Conservation (phyloP, 176 grass and related monocot genomes). For the Bolboschoenus planiculmis region DNA sequence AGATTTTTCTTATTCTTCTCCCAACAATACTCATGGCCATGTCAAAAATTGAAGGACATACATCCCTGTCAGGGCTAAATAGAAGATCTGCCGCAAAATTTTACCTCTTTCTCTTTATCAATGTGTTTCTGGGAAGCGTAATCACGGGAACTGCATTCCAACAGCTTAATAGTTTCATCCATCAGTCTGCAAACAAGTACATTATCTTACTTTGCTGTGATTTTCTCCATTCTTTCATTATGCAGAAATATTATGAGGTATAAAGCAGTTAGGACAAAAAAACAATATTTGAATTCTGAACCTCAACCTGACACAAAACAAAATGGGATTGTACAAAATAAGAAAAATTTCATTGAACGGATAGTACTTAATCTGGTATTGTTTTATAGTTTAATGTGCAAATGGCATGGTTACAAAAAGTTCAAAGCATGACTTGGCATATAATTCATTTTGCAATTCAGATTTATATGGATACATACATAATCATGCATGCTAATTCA, state of each 20-base stretch:
- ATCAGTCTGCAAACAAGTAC: slow-evolving; percentile 73
- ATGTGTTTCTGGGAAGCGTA: slow-evolving; percentile 88
- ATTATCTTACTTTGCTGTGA: slow-evolving; percentile 8
- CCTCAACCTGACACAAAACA: neutral
- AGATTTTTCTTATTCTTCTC: slow-evolving; percentile 80
- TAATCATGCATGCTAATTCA: neutral
- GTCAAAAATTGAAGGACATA: slow-evolving; percentile 86
- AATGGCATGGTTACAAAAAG: neutral
- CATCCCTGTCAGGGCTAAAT: slow-evolving; percentile 64
- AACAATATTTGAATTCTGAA: neutral
- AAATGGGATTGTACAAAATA: neutral
- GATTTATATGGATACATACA: neutral
- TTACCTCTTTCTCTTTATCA: slow-evolving; percentile 79
- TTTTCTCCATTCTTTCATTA: neutral
- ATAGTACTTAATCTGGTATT: neutral
- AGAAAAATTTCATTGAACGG: neutral
- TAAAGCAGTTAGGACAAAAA: neutral
- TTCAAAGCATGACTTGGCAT: neutral
- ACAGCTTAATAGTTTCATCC: slow-evolving; percentile 80
- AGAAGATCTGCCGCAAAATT: slow-evolving; percentile 80
- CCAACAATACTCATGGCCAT: slow-evolving; percentile 89
- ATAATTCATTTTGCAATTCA: neutral
- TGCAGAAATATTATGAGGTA: neutral
- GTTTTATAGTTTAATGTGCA: neutral
- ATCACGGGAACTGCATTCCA: slow-evolving; percentile 94